Conservation (phyloP, 2,329 filamentous ascomycete species). For the Microdochium nivale region DNA sequence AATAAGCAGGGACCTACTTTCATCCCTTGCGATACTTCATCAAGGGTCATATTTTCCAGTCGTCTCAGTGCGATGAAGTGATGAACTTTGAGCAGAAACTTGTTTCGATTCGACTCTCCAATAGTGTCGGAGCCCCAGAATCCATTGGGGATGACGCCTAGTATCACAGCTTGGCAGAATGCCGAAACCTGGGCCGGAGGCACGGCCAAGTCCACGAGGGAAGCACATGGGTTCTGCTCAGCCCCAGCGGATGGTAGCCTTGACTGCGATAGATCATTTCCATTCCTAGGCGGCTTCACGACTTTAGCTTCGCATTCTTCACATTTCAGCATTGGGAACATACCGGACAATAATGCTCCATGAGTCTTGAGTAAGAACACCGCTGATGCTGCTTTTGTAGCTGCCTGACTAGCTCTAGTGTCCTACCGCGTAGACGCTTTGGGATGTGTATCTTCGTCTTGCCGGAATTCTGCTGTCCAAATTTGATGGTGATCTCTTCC, state of each 20-base stretch:
- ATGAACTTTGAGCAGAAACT: conserved; percentile 62
- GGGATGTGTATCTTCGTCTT: conserved; percentile 34
- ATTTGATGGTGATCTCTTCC: conserved; percentile 56
- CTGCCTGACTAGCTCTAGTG: conserved; percentile 51
- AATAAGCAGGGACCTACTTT: conserved; percentile 43
- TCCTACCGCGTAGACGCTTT: conserved; percentile 58
- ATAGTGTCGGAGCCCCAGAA: conserved; percentile 61
- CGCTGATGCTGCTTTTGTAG: conserved; percentile 63
- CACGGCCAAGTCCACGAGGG: conserved; percentile 60
- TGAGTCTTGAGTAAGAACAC: conserved; percentile 72
- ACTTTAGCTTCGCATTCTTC: background rate
- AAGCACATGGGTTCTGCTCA: conserved; percentile 6
- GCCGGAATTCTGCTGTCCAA: conserved; percentile 18
- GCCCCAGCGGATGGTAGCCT: background rate
- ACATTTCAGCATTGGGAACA: background rate
- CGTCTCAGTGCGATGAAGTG: conserved; percentile 68
- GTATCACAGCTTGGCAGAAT: conserved; percentile 73
- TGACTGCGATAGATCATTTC: background rate
- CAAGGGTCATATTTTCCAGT: conserved; percentile 73
- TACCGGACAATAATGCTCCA: conserved; percentile 72
- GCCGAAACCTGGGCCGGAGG: conserved; percentile 64
- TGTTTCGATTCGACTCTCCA: conserved; percentile 48
- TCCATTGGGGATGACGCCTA: conserved; percentile 61
- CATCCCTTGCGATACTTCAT: conserved; percentile 67
- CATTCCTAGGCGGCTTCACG: background rate